Conservation (phyloP, 306 rosid species). For the Quercus rubra region DNA sequence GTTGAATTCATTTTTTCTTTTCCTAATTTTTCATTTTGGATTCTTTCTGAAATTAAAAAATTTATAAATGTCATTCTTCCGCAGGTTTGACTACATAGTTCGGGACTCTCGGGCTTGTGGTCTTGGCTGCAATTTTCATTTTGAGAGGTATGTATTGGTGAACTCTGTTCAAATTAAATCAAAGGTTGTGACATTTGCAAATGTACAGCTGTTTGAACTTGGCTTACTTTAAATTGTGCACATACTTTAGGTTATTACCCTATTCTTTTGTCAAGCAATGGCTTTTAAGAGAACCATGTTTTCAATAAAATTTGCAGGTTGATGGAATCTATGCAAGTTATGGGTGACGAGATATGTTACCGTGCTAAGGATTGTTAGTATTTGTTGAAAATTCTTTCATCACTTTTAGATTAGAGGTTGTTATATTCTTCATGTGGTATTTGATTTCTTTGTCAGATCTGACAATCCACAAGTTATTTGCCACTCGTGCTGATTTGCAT, state of each 20-base stretch:
- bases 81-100: constrained; percentile 87
- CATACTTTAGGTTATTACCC: constrained; percentile 2
- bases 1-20: constrained; percentile 10
- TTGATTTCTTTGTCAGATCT: constrained; percentile 59
- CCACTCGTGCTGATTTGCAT: constrained; percentile 85
- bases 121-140: constrained; percentile 83
- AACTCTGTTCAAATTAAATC: constrained; percentile 4
- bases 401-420: constrained; percentile 16
- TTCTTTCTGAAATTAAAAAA: constrained; percentile 4
- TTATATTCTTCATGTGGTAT: constrained; percentile 11
- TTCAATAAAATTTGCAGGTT: constrained; percentile 23
- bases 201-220: neutral
- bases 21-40: constrained; percentile 1
- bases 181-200: constrained; percentile 8
- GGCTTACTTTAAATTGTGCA: constrained; percentile 17
- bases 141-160: constrained; percentile 43
- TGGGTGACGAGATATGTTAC: constrained; percentile 70
- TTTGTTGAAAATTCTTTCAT: constrained; percentile 15
- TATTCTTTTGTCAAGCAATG: neutral
- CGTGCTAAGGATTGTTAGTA: constrained; percentile 79
- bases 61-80: constrained; percentile 7
- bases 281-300: constrained; percentile 7
- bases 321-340: constrained; percentile 40
- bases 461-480: constrained; percentile 73
- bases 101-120: constrained; percentile 93